Conservation (phyloP, 192 early-diverging fungal species). For the Linnemannia zychae region DNA sequence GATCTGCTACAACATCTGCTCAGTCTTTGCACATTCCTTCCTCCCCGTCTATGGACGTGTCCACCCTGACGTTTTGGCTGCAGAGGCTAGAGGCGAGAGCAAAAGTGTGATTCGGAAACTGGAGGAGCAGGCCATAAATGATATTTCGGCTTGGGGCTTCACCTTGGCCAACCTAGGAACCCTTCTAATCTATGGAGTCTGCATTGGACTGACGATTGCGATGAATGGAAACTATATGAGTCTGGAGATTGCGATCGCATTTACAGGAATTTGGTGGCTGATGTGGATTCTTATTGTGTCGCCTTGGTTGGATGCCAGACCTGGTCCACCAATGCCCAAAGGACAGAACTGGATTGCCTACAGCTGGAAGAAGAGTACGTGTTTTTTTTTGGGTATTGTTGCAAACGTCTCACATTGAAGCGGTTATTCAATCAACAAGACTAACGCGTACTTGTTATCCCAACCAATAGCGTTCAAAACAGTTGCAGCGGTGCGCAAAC, state of each 20-base stretch:
- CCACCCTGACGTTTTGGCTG: slow-evolving; percentile 45
- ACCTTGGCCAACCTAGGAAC: slow-evolving; percentile 4
- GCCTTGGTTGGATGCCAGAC: slow-evolving; percentile 50
- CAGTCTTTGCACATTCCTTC: slow-evolving; percentile 60
- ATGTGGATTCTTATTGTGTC: slow-evolving; percentile 49
- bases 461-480: slow-evolving; percentile 47
- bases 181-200: slow-evolving; percentile 20
- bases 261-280: slow-evolving; percentile 65
- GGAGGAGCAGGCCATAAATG: slow-evolving; percentile 38
- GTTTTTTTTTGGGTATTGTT: no score
- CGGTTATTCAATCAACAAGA: background rate
- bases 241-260: slow-evolving; percentile 49
- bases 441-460: background rate
- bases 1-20: slow-evolving; percentile 44
- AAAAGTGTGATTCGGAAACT: slow-evolving; percentile 5
- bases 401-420: no score
- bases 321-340: slow-evolving; percentile 59
- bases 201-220: slow-evolving; percentile 32
- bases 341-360: slow-evolving; percentile 58
- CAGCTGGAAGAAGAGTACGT: slow-evolving; percentile 56
- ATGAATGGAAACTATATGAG: slow-evolving; percentile 14
- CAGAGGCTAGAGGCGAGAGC: slow-evolving; percentile 14
- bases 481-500: slow-evolving; percentile 55
- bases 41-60: slow-evolving; percentile 55
- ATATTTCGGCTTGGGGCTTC: slow-evolving; percentile 38